Percentiles rank a stretch among this genome's conserved stretches.
Evolutionary conservation across 768 basidiomycete genomes (phyloP).

Genomic region (Suillus alpinus): DNA sequence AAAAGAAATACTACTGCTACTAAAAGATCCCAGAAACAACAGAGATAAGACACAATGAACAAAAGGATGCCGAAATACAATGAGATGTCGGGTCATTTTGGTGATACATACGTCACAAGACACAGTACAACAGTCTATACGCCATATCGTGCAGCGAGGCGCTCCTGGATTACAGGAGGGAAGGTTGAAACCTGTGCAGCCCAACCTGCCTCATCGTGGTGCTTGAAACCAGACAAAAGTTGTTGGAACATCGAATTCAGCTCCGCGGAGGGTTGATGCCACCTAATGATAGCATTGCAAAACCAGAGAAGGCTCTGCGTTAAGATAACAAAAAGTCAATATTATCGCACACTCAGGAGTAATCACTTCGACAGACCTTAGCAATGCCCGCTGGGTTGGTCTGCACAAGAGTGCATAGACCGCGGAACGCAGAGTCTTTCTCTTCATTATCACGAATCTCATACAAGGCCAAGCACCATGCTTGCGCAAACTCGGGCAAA

Average conservation of each 20-base stretch:
- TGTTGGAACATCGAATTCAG: conserved; percentile 93
- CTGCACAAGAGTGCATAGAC: conserved; percentile 93
- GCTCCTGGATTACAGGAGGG: conserved; percentile 86
- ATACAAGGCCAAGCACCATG: conserved; percentile 96
- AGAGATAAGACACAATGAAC: conserved; percentile 27
- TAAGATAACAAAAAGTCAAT: conserved; percentile 4
- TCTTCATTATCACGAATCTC: conserved; percentile 99
- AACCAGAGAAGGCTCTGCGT: conserved; percentile 90
- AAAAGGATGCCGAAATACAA: conserved; percentile 10
- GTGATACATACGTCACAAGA: conserved; percentile 11
- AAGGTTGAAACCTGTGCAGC: conserved; percentile 75
- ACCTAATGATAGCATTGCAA: conserved; percentile 95
- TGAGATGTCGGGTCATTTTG: conserved; percentile 5
- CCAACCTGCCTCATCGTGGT: conserved; percentile 85
- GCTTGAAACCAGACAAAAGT: conserved; percentile 86
- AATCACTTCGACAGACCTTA: conserved; percentile 55
- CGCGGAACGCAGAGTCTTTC: conserved; percentile 98
- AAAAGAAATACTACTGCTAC: conserved; percentile 26
- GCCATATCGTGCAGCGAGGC: conserved; percentile 82
- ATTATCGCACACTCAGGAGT: not conserved
- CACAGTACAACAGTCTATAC: conserved; percentile 46
- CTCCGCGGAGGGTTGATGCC: conserved; percentile 89
- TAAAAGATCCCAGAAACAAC: conserved; percentile 12
- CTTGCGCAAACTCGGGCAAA: conserved; percentile 85
- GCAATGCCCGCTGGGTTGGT: conserved; percentile 91